These are phyloP conservation scores for Ustilago xerochloae DNA, from an alignment of 1,284 basidiomycete species.

Conservation along the genomic window DNA sequence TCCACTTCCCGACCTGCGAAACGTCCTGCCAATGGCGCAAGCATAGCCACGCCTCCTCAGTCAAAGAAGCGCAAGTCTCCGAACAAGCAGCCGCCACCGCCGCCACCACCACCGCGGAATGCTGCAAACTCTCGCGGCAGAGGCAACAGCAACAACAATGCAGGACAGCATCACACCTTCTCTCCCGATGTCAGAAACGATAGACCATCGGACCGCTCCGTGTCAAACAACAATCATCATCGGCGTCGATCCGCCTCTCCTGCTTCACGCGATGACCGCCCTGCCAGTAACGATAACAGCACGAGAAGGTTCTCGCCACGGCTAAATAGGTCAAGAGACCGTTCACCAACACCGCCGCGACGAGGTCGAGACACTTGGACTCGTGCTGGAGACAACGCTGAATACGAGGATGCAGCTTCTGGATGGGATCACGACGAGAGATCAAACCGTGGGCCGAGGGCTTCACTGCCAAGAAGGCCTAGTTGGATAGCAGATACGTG, in stretches of 20 bases:
- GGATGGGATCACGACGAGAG: background rate
- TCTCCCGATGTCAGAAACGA: background rate
- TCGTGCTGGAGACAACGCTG: slow-evolving; percentile 1
- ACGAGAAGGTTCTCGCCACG: background rate
- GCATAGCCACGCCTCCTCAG: background rate
- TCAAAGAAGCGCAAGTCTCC: slow-evolving; percentile 9
- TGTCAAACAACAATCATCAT: background rate
- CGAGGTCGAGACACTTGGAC: slow-evolving; percentile 15
- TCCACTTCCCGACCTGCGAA: slow-evolving; percentile 2
- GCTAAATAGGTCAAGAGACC: background rate
- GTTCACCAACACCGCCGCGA: slow-evolving; percentile 11
- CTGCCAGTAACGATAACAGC: background rate
- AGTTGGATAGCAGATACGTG: background rate
- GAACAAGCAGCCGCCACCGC: slow-evolving; percentile 5
- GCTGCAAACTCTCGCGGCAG: too few relatives aligned
- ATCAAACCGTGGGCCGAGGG: background rate
- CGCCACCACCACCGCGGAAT: too few relatives aligned
- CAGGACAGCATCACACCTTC: background rate
- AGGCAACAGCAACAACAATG: background rate
- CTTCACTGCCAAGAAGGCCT: slow-evolving; percentile 9
- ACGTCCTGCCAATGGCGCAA: slow-evolving; percentile 7
- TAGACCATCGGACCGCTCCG: background rate
- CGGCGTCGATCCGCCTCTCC: slow-evolving; percentile 8
- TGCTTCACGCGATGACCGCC: background rate
- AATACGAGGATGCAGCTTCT: background rate